Evolutionary conservation across 1,139 yeast species (phyloP), one percentile per base, ranked within the genome.

Genomic region (Geotrichum candidum): DNA sequence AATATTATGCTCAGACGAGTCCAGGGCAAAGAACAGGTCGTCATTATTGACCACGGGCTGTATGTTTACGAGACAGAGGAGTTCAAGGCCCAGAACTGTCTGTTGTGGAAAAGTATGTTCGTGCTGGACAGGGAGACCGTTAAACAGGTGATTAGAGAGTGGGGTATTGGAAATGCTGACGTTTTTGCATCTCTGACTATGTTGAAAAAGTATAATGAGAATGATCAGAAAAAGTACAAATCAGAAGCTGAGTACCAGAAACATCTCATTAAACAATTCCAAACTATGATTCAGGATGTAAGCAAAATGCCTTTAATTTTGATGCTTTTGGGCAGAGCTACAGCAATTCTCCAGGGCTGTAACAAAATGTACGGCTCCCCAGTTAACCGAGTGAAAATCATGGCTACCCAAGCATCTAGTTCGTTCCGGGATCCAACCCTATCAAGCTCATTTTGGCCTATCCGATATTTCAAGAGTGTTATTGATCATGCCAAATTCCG

Each of bases 91-190:
- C 83, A 87, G 69, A 88, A 88, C 71, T 77, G 85, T 61, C 73
- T 76, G 51, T 76, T 88, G 51, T 88, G 95, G 94, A 81, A 81
- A 63, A 79, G 81, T 57, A 72, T 87, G 63, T 84, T 87, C 69
- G 80, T 82, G 61, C 76, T 82, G 41, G 82, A 88, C 69, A 73
- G 72, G 46, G 69, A 72, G 2, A 82, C 81, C n/a, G 77, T 88
- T 13, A 74, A 75, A 53, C 70, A 74, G 2, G 80, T 88, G 41
- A 84, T 85, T 2, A 65, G 66, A 0, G 72, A 74, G 23, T 88
- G 96, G 96, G 96, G 96, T 3, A 79, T 88, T 51, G 83, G 85
- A n/a, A 81, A 85, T 0, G 80, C 84, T 15, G 90, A 86, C 58
- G 73, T 86, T 73, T 82, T 88, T 70, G 84, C 88, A 5, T 80